Percentiles rank a stretch among this genome's conserved stretches.
phyloP scores from a whole-genome alignment of 169 alveolate species.

The Plasmodium inui region DNA sequence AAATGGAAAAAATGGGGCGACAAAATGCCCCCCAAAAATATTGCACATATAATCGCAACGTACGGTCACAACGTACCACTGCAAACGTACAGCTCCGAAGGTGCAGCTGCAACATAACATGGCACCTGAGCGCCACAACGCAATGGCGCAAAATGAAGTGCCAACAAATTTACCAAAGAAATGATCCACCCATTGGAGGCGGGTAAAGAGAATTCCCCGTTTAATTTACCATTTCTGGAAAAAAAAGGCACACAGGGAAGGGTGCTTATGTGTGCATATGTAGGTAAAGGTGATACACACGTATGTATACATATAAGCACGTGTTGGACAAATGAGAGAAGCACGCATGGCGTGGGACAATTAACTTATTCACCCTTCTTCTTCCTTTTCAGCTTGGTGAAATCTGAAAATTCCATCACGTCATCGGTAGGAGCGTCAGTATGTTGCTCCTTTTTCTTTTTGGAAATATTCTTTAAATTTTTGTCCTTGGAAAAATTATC shows the following conservation, averaged over 20 bases:
- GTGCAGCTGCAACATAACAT: not conserved
- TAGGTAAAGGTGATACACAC: not conserved
- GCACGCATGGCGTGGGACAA: not conserved
- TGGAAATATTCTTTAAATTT: not conserved
- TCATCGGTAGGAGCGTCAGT: not conserved
- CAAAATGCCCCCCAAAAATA: not conserved
- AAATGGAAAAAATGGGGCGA: not conserved
- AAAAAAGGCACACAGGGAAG: not conserved
- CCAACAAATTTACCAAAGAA: not conserved
- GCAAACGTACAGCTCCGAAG: not conserved
- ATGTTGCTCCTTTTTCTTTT: not conserved
- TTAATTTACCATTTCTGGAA: not conserved
- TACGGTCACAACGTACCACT: not conserved
- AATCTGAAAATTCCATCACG: constrained; percentile 53
- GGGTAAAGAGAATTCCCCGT: not conserved
- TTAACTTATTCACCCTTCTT: not conserved
- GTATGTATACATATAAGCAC: not conserved
- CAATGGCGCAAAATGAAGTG: not conserved
- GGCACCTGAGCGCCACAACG: not conserved
- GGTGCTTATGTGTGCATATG: not conserved
- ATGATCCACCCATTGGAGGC: not conserved
- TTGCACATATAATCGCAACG: not conserved
- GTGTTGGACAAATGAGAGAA: not conserved
- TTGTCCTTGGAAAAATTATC: constrained; percentile 7
- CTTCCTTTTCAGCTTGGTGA: constrained; percentile 19